Base-by-base conservation (phyloP, 805 yeast species). In the Saccharomycopsis oosterbeekiorum region DNA sequence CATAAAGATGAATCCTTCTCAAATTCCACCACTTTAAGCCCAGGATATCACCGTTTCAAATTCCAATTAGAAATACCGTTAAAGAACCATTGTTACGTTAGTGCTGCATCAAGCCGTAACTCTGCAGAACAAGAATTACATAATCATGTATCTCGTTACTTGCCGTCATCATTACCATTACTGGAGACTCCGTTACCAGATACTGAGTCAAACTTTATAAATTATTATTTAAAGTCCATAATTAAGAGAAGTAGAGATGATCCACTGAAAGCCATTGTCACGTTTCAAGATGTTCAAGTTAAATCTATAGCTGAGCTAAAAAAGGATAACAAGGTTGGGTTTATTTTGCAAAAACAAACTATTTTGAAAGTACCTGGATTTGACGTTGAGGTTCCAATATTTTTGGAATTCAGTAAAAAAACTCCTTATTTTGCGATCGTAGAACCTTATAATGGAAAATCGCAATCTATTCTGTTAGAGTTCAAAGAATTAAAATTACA, bases 141-240 rank as follows among this genome's bases (percentile, higher is more conserved):
- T 24, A 57, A 62, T 6, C 65, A 62, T 50, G 61, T 60, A 15
- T 58, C 61, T 19, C 12, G 36, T 21, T 36, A 26, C 8, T 56
- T 62, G 24, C 65, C 65, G 19, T 60, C 63, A 15, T 40, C 61
- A 11, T 34, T 62, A 14, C 57, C 54, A 9, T 43, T 24, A 9
- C 40, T 55, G 62, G 37, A n/a, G 41, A 40, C 29, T 4, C 54
- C 50, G 14, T 9, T 50, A 14, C 12, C n/a, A 1, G 24, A 19
- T 12, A 29, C 43, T 4, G 26, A 51, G 19, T 54, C 57, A 5
- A 55, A 39, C 39, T 2, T 29, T 17, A 37, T 63, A 10, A 21
- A 37, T 14, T 63, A 63, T 41, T 61, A 55, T 37, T 47, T 63
- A 10, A 63, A 63, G 41, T 62, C 65, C 24, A 61, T 64, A 3